Evolutionary conservation across 169 alveolate species (phyloP), one percentile per base, ranked within the genome.

Genomic region (Eimeria acervulina): DNA sequence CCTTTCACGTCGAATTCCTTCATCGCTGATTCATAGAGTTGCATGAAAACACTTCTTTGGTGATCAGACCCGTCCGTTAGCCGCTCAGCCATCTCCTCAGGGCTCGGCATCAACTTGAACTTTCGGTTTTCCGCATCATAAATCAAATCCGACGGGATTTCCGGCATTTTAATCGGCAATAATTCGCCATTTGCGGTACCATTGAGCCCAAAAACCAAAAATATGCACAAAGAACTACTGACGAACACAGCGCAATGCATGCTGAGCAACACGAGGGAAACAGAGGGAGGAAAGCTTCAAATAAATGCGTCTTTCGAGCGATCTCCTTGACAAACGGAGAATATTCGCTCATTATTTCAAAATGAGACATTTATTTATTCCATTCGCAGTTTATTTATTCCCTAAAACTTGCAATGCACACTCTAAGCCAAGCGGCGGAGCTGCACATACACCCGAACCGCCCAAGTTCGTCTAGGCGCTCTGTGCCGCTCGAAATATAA

Each of bases 1-100:
- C 98, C 98, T 59, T 97, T 96, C 76, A 97, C 59, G 52, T 97
- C 98, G 52, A 97, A 97, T 28, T 87, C 90, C 1, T 93, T 70
- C 23, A 97, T 42, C 23, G 98, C 98, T 1, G 97, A 94, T 52
- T 93, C 47, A 59, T 97, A 97, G 17, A 97, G 55, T 17, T 95
- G 81, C 13, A 88, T 61, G 66, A 97, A 97, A 1, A 44, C 63
- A 0, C 42, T 59, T 74, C 31, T 95, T 10, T 96, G 68, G 28
- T 93, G 47, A 8, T 76, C 68, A 2, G 87, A 66, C 28, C 95
- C 95, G 19, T 70, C 90, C 17, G 95, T 90, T 28, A 47, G 76
- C 33, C 61, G 21, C 59, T 70, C 74, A 10, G 66, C 90, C 90
- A 90, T 52, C 6, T 70, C 95, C 26, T 70, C 95, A 26, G 90